Conservation (phyloP, 2,329 filamentous ascomycete genomes). For the Fusarium secorum region DNA sequence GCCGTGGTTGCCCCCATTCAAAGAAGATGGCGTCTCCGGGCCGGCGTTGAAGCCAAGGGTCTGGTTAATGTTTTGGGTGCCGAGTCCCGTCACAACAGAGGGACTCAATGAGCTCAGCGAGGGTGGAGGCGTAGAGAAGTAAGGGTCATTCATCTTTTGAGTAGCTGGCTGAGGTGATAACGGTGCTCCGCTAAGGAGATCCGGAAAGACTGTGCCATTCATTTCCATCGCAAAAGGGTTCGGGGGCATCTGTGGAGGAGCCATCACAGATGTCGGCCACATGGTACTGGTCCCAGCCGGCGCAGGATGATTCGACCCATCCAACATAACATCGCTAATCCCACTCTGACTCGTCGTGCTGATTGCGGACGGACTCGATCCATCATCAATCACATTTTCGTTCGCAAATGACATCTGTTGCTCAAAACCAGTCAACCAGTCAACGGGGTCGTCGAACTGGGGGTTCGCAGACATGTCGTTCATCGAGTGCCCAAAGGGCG, state of each 20-base stretch:
- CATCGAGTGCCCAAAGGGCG: slow-evolving; percentile 65
- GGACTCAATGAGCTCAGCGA: slow-evolving; percentile 78
- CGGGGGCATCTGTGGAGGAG: slow-evolving; percentile 71
- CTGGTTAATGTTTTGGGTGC: slow-evolving; percentile 68
- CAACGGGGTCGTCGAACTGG: slow-evolving; percentile 78
- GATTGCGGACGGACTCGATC: slow-evolving; percentile 93
- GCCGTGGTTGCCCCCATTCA: slow-evolving; percentile 69
- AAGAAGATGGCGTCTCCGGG: slow-evolving; percentile 77
- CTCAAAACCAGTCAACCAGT: slow-evolving; percentile 84
- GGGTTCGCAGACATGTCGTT: slow-evolving; percentile 65
- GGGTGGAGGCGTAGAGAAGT: slow-evolving; percentile 80
- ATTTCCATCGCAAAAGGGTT: slow-evolving; percentile 80
- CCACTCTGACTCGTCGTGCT: slow-evolving; percentile 93
- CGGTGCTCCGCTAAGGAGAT: slow-evolving; percentile 75
- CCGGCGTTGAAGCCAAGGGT: slow-evolving; percentile 69
- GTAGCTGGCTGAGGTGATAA: slow-evolving; percentile 78
- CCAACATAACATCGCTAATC: slow-evolving; percentile 90
- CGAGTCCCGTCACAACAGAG: slow-evolving; percentile 72
- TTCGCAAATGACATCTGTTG: slow-evolving; percentile 76
- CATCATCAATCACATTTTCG: slow-evolving; percentile 88
- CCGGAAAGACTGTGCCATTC: slow-evolving; percentile 76
- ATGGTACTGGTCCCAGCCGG: slow-evolving; percentile 64
- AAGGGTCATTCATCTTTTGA: slow-evolving; percentile 76
- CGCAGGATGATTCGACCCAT: slow-evolving; percentile 74
- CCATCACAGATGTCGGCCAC: slow-evolving; percentile 75